phyloP scores from a whole-genome alignment of 2,329 filamentous ascomycete species.

The Colletotrichum liaoningense region DNA sequence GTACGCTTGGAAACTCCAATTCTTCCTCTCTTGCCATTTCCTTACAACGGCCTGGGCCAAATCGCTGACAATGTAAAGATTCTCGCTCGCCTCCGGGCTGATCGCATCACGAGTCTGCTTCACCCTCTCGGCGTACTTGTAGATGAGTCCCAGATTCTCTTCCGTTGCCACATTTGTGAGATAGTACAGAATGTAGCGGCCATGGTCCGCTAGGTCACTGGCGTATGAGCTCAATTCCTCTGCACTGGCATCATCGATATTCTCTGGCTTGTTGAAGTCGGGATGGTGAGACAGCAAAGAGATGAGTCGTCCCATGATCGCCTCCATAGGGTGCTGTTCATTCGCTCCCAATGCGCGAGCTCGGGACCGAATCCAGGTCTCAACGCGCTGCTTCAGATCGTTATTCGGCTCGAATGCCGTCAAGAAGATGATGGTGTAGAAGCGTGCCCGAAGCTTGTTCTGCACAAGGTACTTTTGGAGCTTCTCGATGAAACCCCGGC shows the following conservation, averaged over 20 bases:
- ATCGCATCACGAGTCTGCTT: conserved; percentile 91
- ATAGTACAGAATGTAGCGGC: conserved; percentile 91
- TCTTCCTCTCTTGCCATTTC: conserved; percentile 86
- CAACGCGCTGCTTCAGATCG: conserved; percentile 78
- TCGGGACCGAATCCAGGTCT: conserved; percentile 91
- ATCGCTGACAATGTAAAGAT: conserved; percentile 88
- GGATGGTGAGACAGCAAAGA: conserved; percentile 94
- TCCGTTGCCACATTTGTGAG: conserved; percentile 84
- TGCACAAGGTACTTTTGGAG: conserved; percentile 91
- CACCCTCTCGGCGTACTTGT: conserved; percentile 90
- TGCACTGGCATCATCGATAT: conserved; percentile 11
- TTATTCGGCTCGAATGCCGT: conserved; percentile 88
- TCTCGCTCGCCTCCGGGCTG: conserved; percentile 73
- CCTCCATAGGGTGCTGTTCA: conserved; percentile 79
- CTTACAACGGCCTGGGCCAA: conserved; percentile 85
- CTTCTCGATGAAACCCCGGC: conserved; percentile 82
- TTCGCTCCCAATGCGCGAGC: conserved; percentile 72
- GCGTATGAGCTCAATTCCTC: conserved; percentile 51
- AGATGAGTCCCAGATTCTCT: conserved; percentile 88
- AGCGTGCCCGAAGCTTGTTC: conserved; percentile 76
- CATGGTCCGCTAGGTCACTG: conserved; percentile 82
- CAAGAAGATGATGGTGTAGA: conserved; percentile 90
- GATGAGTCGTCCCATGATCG: conserved; percentile 83
- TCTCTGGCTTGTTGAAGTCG: conserved; percentile 72
- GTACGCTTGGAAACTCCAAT: conserved; percentile 87